Evolutionary conservation across 1,284 basidiomycete genomes (phyloP), one percentile per base, ranked within the genome.

Genomic region (Vanrija sp.): DNA sequence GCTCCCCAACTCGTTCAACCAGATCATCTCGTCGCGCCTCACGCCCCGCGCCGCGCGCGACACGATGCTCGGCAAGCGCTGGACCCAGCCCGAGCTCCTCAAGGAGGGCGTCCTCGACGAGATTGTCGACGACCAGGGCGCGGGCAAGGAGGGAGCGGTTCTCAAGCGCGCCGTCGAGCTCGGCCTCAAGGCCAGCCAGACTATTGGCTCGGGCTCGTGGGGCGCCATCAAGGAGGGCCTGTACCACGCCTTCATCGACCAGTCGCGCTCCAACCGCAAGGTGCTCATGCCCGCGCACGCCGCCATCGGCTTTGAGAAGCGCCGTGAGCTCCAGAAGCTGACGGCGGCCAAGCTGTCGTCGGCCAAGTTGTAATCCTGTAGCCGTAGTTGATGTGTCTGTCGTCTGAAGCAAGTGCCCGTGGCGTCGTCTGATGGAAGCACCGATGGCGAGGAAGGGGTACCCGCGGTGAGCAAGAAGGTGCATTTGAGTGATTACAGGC

Each of bases 11-110:
- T 85, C 85, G 0, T 85, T 93, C 64, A 80, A 84, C 5, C 79
- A 82, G 5, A 73, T 93, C 38, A 75, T 92, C 20, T 79, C 80
- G 14, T 79, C 82, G 31, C 92, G 90, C 65, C 77, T 89, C 19
- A 78, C 84, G 3, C 78, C 83, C 62, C 73, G 73, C n/a, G 65
- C 86, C 4, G 81, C 85, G 19, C 84, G 90, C 37, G 85, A 88
- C 67, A 84, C 92, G 27, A 83, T 86, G 12, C 79, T 95, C 5
- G 93, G 88, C 1, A 83, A 89, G 64, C 82, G 88, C 39, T 94
- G 91, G 75, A 84, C 85, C 1, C 85, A 90, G 6, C 61, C 76
- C 14, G 89, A 95, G 69, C 85, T 89, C 1, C 75, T 85, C 5
- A 71, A 80, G 10, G 79, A 78, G 16, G 86, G 87, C 5, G 73